Percentiles rank a stretch among this genome's conserved stretches.
Conservation (phyloP, 441 rosid species). For the Croton laevigatus region DNA sequence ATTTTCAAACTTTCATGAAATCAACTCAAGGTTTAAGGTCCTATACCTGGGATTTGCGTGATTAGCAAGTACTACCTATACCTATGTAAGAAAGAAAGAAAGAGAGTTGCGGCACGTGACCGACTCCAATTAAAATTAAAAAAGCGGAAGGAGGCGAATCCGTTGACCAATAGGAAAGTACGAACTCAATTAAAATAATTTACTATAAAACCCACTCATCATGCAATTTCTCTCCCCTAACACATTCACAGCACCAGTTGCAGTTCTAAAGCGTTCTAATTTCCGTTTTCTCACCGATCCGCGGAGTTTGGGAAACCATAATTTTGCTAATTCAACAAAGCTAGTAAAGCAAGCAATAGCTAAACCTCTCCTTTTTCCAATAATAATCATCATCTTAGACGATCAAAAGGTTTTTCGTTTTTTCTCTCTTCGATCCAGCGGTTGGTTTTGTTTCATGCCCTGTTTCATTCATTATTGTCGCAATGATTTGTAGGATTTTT, state of each 20-base stretch:
- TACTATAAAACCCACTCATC: neutral
- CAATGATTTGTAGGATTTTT: neutral
- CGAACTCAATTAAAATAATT: neutral
- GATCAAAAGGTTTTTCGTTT: neutral
- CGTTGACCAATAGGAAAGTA: neutral
- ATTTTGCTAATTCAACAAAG: neutral
- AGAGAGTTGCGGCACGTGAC: neutral
- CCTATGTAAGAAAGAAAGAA: no score
- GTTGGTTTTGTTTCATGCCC: neutral
- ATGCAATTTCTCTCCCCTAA: neutral
- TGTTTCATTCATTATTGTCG: neutral
- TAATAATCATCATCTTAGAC: neutral
- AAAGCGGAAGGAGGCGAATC: neutral
- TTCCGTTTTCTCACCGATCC: constrained; percentile 29
- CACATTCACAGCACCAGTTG: neutral
- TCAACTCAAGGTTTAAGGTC: no score
- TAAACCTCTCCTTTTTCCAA: neutral
- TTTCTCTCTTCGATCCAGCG: neutral
- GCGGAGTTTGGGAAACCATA: constrained; percentile 26
- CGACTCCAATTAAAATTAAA: neutral
- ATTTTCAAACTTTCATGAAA: no score
- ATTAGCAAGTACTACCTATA: no score
- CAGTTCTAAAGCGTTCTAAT: neutral
- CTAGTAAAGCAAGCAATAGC: neutral
- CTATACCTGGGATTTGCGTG: no score